Percentiles rank a stretch among this genome's conserved stretches.
phyloP scores from a whole-genome alignment of 805 yeast species.

The Clavispora asparagi region DNA sequence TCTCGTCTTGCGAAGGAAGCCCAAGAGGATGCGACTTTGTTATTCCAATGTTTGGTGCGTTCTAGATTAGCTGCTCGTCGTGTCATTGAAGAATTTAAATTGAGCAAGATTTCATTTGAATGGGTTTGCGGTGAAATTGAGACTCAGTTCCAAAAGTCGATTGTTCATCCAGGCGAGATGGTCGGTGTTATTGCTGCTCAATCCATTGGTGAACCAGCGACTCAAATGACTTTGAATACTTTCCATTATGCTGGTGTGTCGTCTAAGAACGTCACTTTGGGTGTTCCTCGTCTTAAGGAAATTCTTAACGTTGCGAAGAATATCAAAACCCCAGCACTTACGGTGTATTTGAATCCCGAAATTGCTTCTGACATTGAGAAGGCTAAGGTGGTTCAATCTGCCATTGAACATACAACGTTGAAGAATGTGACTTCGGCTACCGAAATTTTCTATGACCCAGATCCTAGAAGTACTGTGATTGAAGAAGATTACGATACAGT shows the following conservation, averaged over 20 bases:
- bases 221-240: constrained; percentile 89
- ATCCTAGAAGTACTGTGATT: constrained; percentile 89
- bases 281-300: constrained; percentile 99
- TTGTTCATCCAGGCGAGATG: constrained; percentile 97
- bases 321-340: constrained; percentile 98
- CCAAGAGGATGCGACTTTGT: constrained; percentile 82
- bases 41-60: constrained; percentile 88
- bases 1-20: constrained; percentile 74
- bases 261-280: constrained; percentile 96
- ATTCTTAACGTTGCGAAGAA: constrained; percentile 97
- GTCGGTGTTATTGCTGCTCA: constrained; percentile 97
- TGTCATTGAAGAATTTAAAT: constrained; percentile 82
- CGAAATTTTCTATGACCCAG: constrained; percentile 96
- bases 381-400: constrained; percentile 93
- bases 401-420: constrained; percentile 93
- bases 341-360: constrained; percentile 82
- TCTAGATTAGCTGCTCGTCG: constrained; percentile 90
- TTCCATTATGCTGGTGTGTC: constrained; percentile 99
- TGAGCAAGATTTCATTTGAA: constrained; percentile 81
- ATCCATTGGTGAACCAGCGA: constrained; percentile 98
- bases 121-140: constrained; percentile 96
- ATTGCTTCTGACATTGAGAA: constrained; percentile 83
- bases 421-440: constrained; percentile 96
- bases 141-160: constrained; percentile 84
- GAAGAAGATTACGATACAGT: constrained; percentile 97